phyloP scores from a whole-genome alignment of 495 filamentous ascomycete genomes.

The Tetracladium marchalianum region DNA sequence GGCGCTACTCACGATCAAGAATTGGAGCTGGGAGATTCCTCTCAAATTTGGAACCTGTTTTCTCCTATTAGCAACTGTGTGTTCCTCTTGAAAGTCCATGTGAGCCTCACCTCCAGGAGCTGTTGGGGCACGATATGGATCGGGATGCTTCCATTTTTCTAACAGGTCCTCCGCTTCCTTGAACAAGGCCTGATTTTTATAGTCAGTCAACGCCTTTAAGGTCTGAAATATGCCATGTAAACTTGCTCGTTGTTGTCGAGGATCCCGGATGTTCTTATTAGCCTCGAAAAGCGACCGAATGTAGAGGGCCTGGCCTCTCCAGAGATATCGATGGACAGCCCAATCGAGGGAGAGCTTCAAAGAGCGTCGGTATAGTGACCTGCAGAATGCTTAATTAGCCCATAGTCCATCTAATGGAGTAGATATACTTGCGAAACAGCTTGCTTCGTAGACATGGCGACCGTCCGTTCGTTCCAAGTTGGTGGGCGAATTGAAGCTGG shows the following conservation, averaged over 20 bases:
- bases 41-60: conserved; percentile 86
- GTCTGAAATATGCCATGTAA: not conserved
- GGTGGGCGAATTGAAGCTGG: not conserved
- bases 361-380: conserved; percentile 86
- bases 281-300: conserved; percentile 93
- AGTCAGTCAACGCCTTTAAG: not conserved
- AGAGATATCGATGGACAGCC: conserved; percentile 81
- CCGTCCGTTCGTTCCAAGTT: not conserved
- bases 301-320: conserved; percentile 92
- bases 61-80: conserved; percentile 17
- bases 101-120: conserved; percentile 79
- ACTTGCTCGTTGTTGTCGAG: conserved; percentile 75
- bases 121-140: conserved; percentile 79
- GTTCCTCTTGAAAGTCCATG: not conserved
- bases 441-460: conserved; percentile 19
- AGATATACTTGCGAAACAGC: conserved; percentile 12
- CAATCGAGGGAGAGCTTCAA: conserved; percentile 92
- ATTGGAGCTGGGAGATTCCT: conserved; percentile 76
- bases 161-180: conserved; percentile 80
- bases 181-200: conserved; percentile 57
- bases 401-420: not conserved
- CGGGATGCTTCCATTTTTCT: conserved; percentile 94
- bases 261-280: conserved; percentile 78
- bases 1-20: conserved; percentile 59
- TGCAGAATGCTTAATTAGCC: conserved; percentile 23